These are phyloP conservation scores for Malassezia vespertilionis DNA, from an alignment of 1,284 basidiomycete species.

Conservation along the genomic window DNA sequence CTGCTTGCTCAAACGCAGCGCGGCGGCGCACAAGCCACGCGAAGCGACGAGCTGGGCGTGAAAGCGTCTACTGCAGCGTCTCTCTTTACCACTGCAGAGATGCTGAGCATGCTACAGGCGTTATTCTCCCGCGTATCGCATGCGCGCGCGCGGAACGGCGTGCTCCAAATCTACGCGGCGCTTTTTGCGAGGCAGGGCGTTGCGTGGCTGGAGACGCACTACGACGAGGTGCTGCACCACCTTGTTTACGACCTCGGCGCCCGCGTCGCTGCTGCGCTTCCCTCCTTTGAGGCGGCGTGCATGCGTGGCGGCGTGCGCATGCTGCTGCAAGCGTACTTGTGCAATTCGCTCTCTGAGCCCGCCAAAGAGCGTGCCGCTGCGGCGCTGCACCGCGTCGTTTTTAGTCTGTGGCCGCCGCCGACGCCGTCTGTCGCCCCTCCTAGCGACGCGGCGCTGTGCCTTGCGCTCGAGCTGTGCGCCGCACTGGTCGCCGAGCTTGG, in stretches of 20 bases:
- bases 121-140: slow-evolving; percentile 63
- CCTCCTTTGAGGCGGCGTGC: slow-evolving; percentile 18
- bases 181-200: slow-evolving; percentile 66
- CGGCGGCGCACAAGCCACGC: slow-evolving; percentile 49
- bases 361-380: slow-evolving; percentile 84
- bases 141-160: slow-evolving; percentile 57
- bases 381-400: slow-evolving; percentile 66
- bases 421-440: slow-evolving; percentile 74
- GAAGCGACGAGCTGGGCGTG: slow-evolving; percentile 52
- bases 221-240: slow-evolving; percentile 66
- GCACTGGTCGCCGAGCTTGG: slow-evolving; percentile 78
- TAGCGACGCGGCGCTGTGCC: slow-evolving; percentile 59
- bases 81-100: slow-evolving; percentile 65
- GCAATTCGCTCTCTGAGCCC: slow-evolving; percentile 67
- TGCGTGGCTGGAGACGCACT: slow-evolving; percentile 71
- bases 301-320: slow-evolving; percentile 65
- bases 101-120: slow-evolving; percentile 65
- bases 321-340: slow-evolving; percentile 72
- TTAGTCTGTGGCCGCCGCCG: slow-evolving; percentile 82
- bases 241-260: slow-evolving; percentile 58
- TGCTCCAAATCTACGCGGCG: slow-evolving; percentile 78
- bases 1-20: slow-evolving; percentile 69
- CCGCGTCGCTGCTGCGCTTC: slow-evolving; percentile 18
- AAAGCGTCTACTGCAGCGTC: slow-evolving; percentile 53
- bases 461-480: slow-evolving; percentile 71